Evolutionary conservation across 2,329 filamentous ascomycete species (phyloP).

Genomic region (Cryphonectria carpinicola): DNA sequence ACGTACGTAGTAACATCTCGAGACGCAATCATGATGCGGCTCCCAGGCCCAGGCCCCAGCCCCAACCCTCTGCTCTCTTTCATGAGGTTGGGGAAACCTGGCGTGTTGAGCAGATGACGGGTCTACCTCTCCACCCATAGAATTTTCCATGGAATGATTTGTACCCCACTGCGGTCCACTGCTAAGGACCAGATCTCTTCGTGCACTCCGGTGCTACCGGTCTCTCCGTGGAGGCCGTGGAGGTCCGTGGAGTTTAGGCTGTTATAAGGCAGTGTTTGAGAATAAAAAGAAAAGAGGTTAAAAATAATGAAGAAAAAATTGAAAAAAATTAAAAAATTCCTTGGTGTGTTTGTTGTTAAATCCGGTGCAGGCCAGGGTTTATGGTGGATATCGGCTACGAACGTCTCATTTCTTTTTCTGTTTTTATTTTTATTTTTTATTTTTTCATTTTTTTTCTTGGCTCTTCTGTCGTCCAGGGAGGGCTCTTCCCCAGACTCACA

Average conservation of each 20-base stretch:
- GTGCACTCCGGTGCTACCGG: conserved; percentile 17
- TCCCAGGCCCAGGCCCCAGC: background rate
- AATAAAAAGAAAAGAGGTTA: background rate
- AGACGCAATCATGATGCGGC: conserved; percentile 4
- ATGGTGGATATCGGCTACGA: background rate
- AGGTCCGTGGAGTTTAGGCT: background rate
- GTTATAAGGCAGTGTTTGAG: background rate
- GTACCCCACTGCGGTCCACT: conserved; percentile 25
- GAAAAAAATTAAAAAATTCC: no score
- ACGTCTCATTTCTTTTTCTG: conserved; percentile 3
- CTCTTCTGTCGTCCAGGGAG: background rate
- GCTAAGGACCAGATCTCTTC: conserved; percentile 18
- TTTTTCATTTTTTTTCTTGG: background rate
- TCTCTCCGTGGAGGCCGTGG: conserved; percentile 6
- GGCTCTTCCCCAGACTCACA: background rate
- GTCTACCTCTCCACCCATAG: conserved; percentile 25
- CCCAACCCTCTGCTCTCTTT: background rate
- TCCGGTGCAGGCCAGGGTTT: background rate
- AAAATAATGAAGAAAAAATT: background rate
- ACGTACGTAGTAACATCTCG: background rate
- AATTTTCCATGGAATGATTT: conserved; percentile 30
- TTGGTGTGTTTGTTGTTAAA: background rate
- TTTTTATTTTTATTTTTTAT: background rate
- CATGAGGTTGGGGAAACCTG: conserved; percentile 26
- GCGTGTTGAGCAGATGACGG: conserved; percentile 19